Evolutionary conservation across 192 early-diverging fungal genomes (phyloP), one percentile per base, ranked within the genome.

Genomic region (Podila verticillata): DNA sequence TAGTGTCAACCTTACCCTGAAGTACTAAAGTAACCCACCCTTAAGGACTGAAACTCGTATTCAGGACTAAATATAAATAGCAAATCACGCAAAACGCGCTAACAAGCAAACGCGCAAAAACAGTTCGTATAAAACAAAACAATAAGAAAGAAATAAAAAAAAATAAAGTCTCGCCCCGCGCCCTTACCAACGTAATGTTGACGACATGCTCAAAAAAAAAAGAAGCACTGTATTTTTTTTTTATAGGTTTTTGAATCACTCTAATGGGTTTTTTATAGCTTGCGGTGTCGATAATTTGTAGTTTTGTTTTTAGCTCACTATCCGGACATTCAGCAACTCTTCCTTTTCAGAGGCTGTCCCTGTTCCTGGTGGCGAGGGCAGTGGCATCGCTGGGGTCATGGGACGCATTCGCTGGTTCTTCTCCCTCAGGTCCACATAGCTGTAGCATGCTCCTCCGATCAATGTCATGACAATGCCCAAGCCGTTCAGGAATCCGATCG

Each of bases 381-480:
- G 65, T 4, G 75, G 69, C 36, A 79, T 67, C 24, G 75, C 75
- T 0, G 75, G 75, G 8, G 75, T 79, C 69, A 72, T 66, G 5
- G 75, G 75, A 39, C 75, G 30, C n/a, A 64, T 63, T 51, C 75
- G 26, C 36, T 67, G 68, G 54, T 57, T 72, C 75, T 79, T 79
- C 63, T 79, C 75, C 17, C 63, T 48, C 47, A 66, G 30, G 31
- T 79, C 75, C 6, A 79, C 75, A 58, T 71, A 71, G 30, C 75
- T 79, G 66, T 91, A 91, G 70, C 83, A 91, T 44, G 67, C 84
- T 61, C 91, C 91, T 66, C 87, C 86, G 54, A 86, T 59, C 32
- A 89, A 70, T 17, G 90, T 91, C 63, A 93, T 84, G 19, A 89
- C 64, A 30, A 89, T 94, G 17, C 91, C 92, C 10, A 82, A 35